Base-by-base conservation (phyloP, 371 early-diverging fungal genomes). In the Thermomucor indicae-seudaticae region DNA sequence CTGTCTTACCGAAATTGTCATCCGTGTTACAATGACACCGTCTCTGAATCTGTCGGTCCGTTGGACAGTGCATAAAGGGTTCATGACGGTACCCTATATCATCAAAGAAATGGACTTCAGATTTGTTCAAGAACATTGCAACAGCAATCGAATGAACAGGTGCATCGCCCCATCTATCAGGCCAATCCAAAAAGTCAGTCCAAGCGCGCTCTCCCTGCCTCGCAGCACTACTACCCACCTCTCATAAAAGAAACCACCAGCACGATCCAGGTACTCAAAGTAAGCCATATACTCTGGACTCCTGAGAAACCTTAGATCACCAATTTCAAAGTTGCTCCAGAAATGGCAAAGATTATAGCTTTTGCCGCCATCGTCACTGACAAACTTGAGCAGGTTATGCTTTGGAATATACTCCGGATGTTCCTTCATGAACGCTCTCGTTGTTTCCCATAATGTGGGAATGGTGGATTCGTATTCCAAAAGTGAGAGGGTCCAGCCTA, bases 271-370 rank as follows among this genome's bases (percentile, higher is more conserved):
- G 55, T 80, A 87, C 14, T 92, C 79, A 67, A 97, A 97, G 56
- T 78, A 93, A 14, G 68, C 63, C 19, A 62, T 55, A 57, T 95
- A 97, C 30, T 67, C 75, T 6, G 72, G 64, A 14, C 80, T 71
- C 55, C 95, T 76, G 58, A 88, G 84, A 64, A 95, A 88, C 16
- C 84, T 78, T 54, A 97, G 72, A 58, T 83, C 82, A 22, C 78
- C 97, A 47, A 97, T 93, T 67, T 97, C 97, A 78, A 97, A 97
- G 61, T 96, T 97, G 29, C 91, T 89, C 97, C 98, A 96, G 58
- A 95, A 97, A 57, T 96, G 96, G 60, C 96, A 94, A n/a, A 83
- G 61, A 40, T 85, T 88, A 58, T 87, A 88, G 27, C 41, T 54
- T 1, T 49, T 43, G 12, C 73, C 73, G 7, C 50, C 47, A 25